Percentiles rank a stretch among this genome's conserved stretches.
Conservation (phyloP, 208 protist species). For the Leishmania turanica region DNA sequence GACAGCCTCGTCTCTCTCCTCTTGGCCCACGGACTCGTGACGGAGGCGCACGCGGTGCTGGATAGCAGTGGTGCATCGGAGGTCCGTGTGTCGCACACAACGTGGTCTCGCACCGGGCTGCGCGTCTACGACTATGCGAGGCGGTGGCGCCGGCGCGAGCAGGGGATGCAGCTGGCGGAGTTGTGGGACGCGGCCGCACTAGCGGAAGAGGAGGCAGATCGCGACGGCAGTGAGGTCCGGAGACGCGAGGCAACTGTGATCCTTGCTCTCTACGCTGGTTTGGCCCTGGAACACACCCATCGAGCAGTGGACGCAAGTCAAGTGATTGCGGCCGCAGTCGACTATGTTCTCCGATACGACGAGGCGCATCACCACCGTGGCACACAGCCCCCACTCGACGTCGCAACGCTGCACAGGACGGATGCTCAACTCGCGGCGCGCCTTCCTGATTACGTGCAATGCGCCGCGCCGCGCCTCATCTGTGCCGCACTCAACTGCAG, state of each 20-base stretch:
- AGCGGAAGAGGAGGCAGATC: background rate
- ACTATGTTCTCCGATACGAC: slow-evolving; percentile 25
- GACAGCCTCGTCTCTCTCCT: slow-evolving; percentile 21
- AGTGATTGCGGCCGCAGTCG: slow-evolving; percentile 12
- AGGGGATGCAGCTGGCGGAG: slow-evolving; percentile 6
- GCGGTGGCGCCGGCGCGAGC: background rate
- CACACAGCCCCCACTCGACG: background rate
- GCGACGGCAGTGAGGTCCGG: background rate
- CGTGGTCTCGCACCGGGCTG: slow-evolving; percentile 5
- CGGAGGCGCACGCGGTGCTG: slow-evolving; percentile 16
- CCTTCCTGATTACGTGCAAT: slow-evolving; percentile 27
- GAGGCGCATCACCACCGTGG: slow-evolving; percentile 8
- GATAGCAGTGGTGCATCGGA: background rate
- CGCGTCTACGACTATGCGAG: slow-evolving; percentile 10
- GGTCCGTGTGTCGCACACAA: background rate
- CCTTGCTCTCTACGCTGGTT: slow-evolving; percentile 14
- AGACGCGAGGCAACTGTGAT: slow-evolving; percentile 16
- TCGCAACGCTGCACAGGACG: slow-evolving; percentile 7
- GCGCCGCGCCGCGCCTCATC: slow-evolving; percentile 22
- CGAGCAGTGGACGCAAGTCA: slow-evolving; percentile 2
- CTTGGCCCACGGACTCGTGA: slow-evolving; percentile 1
- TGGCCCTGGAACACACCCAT: slow-evolving; percentile 1
- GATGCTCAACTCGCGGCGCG: slow-evolving; percentile 13
- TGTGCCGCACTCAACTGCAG: slow-evolving; percentile 2
- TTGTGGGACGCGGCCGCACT: slow-evolving; percentile 22